These are phyloP conservation scores for Pythium periplocum DNA, from an alignment of 352 stramenopile genomes.

Conservation along the genomic window DNA sequence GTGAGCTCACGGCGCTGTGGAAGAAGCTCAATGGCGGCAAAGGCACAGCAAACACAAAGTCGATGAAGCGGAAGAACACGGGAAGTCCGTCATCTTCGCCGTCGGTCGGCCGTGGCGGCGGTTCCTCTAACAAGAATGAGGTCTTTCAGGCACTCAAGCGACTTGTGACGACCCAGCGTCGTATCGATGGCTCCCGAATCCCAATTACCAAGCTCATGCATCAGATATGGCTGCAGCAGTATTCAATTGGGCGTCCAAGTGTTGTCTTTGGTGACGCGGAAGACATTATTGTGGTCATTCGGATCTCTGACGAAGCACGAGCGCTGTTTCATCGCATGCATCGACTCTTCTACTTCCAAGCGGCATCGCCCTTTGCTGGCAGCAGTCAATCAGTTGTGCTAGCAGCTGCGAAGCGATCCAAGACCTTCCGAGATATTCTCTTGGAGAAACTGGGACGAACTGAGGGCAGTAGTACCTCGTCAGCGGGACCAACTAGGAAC, in stretches of 20 bases:
- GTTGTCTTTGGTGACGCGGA: constrained; percentile 21
- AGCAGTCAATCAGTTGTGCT: constrained; percentile 4
- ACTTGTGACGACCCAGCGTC: constrained; percentile 50
- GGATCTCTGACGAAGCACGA: constrained; percentile 29
- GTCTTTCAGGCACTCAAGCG: constrained; percentile 35
- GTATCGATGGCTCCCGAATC: constrained; percentile 68
- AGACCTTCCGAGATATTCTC: constrained; percentile 17
- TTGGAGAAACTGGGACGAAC: neutral
- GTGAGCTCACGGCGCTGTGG: constrained; percentile 41
- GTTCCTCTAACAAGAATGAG: constrained; percentile 28
- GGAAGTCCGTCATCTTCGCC: constrained; percentile 4
- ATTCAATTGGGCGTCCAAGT: constrained; percentile 22
- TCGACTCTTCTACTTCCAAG: constrained; percentile 68
- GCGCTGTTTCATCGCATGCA: constrained; percentile 68
- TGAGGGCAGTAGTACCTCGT: constrained; percentile 12
- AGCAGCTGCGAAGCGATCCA: constrained; percentile 8
- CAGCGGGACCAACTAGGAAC: constrained; percentile 24
- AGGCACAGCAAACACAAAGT: too few species aligned
- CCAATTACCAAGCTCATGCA: constrained; percentile 57
- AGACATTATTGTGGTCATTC: constrained; percentile 42
- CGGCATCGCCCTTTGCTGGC: constrained; percentile 17
- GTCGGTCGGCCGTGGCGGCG: constrained; percentile 2
- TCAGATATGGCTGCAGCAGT: constrained; percentile 43
- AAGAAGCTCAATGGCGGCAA: constrained; percentile 56
- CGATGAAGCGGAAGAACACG: constrained; percentile 11